phyloP scores from a whole-genome alignment of 371 early-diverging fungal species.

The Rhizomucor pusillus region DNA sequence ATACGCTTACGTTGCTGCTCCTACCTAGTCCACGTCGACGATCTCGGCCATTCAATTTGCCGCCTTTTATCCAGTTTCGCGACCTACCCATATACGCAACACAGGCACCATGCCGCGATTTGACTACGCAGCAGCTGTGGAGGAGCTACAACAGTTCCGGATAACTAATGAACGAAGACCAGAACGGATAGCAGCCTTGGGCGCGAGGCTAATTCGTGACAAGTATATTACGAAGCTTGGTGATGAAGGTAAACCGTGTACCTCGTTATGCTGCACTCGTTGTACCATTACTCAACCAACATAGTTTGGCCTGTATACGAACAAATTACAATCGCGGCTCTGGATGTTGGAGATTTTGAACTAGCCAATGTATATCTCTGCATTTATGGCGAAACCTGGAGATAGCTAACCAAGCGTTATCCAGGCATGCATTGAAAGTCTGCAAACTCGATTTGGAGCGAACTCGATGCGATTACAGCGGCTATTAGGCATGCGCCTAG shows the following conservation, averaged over 20 bases:
- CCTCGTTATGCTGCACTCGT: neutral
- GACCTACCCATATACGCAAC: too few relatives aligned
- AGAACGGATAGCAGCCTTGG: slow-evolving; percentile 32
- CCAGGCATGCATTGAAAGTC: slow-evolving; percentile 57
- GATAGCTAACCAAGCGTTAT: neutral
- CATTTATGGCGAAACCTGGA: neutral
- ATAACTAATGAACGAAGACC: slow-evolving; percentile 37
- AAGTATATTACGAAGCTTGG: slow-evolving; percentile 31
- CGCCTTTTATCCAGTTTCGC: too few relatives aligned
- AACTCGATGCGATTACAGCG: slow-evolving; percentile 66
- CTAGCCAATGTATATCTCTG: slow-evolving; percentile 5
- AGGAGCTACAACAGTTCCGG: slow-evolving; percentile 35
- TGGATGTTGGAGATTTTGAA: slow-evolving; percentile 70
- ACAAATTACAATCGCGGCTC: slow-evolving; percentile 75
- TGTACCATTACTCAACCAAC: neutral
- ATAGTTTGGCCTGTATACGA: slow-evolving; percentile 80
- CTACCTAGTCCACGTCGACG: too few relatives aligned
- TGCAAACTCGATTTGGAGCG: slow-evolving; percentile 61
- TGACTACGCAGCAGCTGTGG: slow-evolving; percentile 27
- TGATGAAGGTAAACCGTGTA: slow-evolving; percentile 33
- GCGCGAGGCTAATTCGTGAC: slow-evolving; percentile 37
- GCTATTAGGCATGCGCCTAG: slow-evolving; percentile 65
- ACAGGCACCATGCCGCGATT: slow-evolving; percentile 35
- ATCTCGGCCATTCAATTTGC: too few relatives aligned
- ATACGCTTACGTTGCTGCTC: too few relatives aligned